A percentile compares a stretch with the other conserved stretches of the same genome.
Conservation (phyloP, 202 grass and related monocot genomes). For the Bolboschoenoplectus hybrid region DNA sequence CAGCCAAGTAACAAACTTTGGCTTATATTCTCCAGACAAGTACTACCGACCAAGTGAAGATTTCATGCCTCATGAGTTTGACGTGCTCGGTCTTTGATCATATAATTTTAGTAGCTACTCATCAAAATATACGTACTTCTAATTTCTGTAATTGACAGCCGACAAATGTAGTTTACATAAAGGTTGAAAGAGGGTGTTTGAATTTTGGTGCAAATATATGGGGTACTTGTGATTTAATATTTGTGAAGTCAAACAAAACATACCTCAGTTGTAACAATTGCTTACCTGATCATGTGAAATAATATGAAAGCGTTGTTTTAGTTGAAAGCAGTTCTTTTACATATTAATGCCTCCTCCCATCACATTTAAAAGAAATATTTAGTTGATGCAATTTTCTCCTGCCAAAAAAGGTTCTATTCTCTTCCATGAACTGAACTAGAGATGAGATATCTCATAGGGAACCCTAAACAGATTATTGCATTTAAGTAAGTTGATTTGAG, state of each 20-base stretch:
- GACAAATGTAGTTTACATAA: slow-evolving; percentile 12
- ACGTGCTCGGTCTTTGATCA: slow-evolving; percentile 70
- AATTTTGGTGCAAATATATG: slow-evolving; percentile 20
- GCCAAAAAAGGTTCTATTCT: too few species aligned
- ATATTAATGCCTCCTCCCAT: background rate
- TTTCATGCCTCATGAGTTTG: slow-evolving; percentile 97
- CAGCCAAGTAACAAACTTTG: slow-evolving; percentile 88
- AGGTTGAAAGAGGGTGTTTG: background rate
- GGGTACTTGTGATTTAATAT: slow-evolving; percentile 1
- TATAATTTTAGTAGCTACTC: background rate
- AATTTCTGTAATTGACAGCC: slow-evolving; percentile 38
- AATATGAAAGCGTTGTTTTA: slow-evolving; percentile 16
- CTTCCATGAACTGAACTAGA: too few species aligned
- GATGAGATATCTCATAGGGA: too few species aligned
- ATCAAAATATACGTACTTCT: slow-evolving; percentile 30
- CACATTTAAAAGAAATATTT: background rate
- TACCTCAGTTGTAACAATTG: slow-evolving; percentile 23
- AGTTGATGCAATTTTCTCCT: too few species aligned
- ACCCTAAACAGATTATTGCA: too few species aligned
- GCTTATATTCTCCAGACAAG: slow-evolving; percentile 84
- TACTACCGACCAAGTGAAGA: slow-evolving; percentile 98
- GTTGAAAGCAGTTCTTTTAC: background rate
- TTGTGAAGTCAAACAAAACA: background rate
- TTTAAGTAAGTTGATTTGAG: too few species aligned
- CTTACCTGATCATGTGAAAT: slow-evolving; percentile 14